Base-by-base conservation (phyloP, 345 rosid genomes). In the Nasturtium officinale region DNA sequence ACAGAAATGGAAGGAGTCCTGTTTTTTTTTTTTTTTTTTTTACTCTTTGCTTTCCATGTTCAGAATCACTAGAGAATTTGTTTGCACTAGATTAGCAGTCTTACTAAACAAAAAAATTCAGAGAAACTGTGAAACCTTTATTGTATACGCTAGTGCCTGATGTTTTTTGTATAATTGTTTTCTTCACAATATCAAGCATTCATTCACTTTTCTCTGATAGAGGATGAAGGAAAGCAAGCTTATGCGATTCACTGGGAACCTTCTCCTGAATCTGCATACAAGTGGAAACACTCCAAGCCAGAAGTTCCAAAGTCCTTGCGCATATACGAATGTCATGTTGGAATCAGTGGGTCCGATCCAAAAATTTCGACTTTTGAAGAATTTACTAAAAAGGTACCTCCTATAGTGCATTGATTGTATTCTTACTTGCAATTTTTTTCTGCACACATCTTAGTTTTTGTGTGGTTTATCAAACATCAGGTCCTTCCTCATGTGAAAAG, bases 231-330 rank as follows among this genome's bases (percentile, higher is more conserved):
- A 47, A 83, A 86, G 45, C 90, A 88, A 84, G 87, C 90, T 69
- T 94, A 79, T 61, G 98, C 98, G 38, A 80, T 91, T 75, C 98
- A 94, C 69, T 94, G 98, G 98, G 97, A 94, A 70, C 98, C 96
- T 37, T 79, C 98, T 46, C 97, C 92, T 40, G 93, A 91, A 66
- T 45, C 53, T 74, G 88, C 85, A 53, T 87, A 87, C 82, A 89
- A 89, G 78, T 94, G 98, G 96, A 94, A 85, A 67, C 61, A 86
- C 78, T 15, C 83, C 61, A 67, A 58, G 48, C 95, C 90, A 8
- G 67, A 85, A 67, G 80, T 69, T 73, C 96, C 96, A 55, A 85
- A 79, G 77, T 91, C 97, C 61, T 85, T 94, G 72, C 95, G 97
- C 21, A 91, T 91, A 77, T 94, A 94, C 53, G 98, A 94, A 78